phyloP scores from a whole-genome alignment of 768 basidiomycete genomes.

The Tricholoma furcatifolium region DNA sequence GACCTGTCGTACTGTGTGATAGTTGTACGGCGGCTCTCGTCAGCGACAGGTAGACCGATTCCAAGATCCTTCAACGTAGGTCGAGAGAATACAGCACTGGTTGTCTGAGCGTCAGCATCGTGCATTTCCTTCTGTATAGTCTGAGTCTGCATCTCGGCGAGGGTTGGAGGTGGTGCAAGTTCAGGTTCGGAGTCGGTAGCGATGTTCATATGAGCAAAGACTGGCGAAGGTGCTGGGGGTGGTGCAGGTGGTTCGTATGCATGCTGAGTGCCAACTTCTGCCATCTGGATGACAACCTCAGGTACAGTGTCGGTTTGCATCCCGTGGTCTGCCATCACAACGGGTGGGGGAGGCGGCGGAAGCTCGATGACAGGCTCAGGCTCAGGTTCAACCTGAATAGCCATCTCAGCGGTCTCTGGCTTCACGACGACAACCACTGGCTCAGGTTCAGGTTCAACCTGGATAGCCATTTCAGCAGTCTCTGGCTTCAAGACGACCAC shows the following conservation, averaged over 20 bases:
- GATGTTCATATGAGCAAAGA: slow-evolving; percentile 28
- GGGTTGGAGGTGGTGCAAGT: slow-evolving; percentile 15
- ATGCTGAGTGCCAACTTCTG: slow-evolving; percentile 54
- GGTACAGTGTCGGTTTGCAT: slow-evolving; percentile 51
- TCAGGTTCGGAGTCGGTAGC: slow-evolving; percentile 35
- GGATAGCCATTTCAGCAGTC: slow-evolving; percentile 40
- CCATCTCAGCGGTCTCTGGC: slow-evolving; percentile 34
- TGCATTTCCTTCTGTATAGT: slow-evolving; percentile 27
- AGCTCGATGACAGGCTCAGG: slow-evolving; percentile 24
- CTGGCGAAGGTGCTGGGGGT: slow-evolving; percentile 26
- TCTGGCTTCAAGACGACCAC: slow-evolving; percentile 28
- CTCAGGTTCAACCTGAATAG: slow-evolving; percentile 37
- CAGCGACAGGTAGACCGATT: slow-evolving; percentile 8
- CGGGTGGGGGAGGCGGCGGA: slow-evolving; percentile 8
- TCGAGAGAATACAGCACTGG: slow-evolving; percentile 12
- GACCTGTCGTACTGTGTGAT: slow-evolving; percentile 46
- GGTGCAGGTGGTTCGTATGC: slow-evolving; percentile 28
- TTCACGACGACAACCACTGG: slow-evolving; percentile 27
- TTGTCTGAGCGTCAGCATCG: slow-evolving; percentile 31
- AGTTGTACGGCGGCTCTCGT: slow-evolving; percentile 37
- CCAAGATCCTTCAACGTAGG: slow-evolving; percentile 17
- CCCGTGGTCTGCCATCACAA: slow-evolving; percentile 33
- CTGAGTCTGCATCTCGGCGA: slow-evolving; percentile 35
- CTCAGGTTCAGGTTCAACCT: slow-evolving; percentile 30
- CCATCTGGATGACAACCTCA: slow-evolving; percentile 27